phyloP scores from a whole-genome alignment of 805 yeast species.

The Candida adriatica region DNA sequence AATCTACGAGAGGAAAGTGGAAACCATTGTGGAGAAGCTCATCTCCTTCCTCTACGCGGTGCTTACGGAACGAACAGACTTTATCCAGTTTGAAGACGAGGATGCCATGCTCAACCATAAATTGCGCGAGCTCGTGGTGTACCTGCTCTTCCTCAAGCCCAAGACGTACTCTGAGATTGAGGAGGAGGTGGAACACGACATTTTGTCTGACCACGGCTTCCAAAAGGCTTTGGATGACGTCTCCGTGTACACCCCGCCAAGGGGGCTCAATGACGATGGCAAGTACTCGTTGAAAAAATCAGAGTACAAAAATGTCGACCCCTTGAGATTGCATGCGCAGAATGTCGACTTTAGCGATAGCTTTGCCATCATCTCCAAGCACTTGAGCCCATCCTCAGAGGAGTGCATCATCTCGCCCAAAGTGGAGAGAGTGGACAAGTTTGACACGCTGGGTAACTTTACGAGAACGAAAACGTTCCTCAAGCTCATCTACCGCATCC shows the following conservation, averaged over 20 bases:
- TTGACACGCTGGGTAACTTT: conserved; percentile 40
- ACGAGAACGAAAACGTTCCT: conserved; percentile 48
- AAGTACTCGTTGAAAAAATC: conserved; percentile 50
- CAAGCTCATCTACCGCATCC: conserved; percentile 48
- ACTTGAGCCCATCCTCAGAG: conserved; percentile 27
- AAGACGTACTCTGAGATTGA: conserved; percentile 46
- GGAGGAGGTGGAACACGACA: conserved; percentile 28
- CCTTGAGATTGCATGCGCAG: conserved; percentile 42
- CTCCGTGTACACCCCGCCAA: conserved; percentile 56
- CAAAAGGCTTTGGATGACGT: conserved; percentile 55
- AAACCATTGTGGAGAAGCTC: conserved; percentile 73
- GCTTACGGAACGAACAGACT: conserved; percentile 60
- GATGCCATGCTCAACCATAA: conserved; percentile 23
- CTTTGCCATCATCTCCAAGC: conserved; percentile 38
- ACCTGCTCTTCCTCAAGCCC: conserved; percentile 45
- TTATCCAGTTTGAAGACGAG: conserved; percentile 35
- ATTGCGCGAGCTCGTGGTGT: conserved; percentile 39
- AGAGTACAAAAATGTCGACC: conserved; percentile 45
- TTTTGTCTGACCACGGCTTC: conserved; percentile 42
- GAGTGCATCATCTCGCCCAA: conserved; percentile 46
- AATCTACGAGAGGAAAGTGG: conserved; percentile 39
- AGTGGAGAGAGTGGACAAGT: conserved; percentile 25
- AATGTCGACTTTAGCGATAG: conserved; percentile 44
- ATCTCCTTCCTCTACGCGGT: conserved; percentile 62
- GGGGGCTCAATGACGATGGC: conserved; percentile 62